Conservation (phyloP, 164 flowering plant species). For the Vitis amurensis region DNA sequence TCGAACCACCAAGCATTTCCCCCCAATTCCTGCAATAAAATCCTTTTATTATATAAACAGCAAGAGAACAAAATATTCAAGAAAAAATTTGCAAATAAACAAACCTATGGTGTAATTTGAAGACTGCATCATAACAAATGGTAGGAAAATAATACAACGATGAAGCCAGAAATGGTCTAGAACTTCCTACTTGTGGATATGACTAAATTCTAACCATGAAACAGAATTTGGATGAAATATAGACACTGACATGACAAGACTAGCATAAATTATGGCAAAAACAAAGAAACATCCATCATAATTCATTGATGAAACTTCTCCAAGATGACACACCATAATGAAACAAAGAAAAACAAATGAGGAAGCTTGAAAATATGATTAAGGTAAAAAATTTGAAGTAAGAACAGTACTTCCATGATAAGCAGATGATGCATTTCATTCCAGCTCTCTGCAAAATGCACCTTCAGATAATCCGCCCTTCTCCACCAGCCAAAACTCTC, state of each 20-base stretch:
- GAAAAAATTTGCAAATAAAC: neutral
- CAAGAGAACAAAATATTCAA: neutral
- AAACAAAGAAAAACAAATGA: neutral
- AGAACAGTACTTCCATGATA: slow-evolving; percentile 81
- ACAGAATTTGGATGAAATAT: neutral
- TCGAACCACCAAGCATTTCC: slow-evolving; percentile 95
- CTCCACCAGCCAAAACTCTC: slow-evolving; percentile 99
- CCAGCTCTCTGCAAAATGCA: slow-evolving; percentile 99
- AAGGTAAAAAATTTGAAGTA: too few species aligned
- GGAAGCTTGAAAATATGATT: too few species aligned
- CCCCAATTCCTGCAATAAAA: slow-evolving; percentile 79
- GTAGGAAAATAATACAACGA: neutral
- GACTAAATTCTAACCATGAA: neutral
- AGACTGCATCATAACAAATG: neutral
- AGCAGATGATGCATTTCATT: slow-evolving; percentile 99
- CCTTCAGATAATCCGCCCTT: slow-evolving; percentile 92
- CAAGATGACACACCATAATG: too few species aligned
- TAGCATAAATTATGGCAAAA: neutral
- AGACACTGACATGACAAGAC: neutral
- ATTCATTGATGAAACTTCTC: too few species aligned
- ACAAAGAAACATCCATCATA: neutral
- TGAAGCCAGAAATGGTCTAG: neutral
- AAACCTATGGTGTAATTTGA: neutral
- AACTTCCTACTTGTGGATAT: neutral
- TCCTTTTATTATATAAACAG: neutral